Conservation (phyloP, 495 filamentous ascomycete species). For the Podospora anserina region DNA sequence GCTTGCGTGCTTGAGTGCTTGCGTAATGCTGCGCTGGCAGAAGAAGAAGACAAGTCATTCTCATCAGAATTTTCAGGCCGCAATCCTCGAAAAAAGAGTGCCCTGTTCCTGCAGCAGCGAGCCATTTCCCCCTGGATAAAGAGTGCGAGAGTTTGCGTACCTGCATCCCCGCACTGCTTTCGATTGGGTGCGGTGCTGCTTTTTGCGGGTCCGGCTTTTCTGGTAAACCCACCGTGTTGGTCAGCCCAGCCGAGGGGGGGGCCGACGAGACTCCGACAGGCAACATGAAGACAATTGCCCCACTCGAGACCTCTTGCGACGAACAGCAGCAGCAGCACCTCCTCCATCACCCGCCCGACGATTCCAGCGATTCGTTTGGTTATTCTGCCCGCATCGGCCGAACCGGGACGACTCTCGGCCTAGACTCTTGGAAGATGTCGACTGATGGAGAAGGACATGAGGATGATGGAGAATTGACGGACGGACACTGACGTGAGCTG, state of each 20-base stretch:
- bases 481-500: background rate
- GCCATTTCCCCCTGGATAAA: slow-evolving; percentile 7
- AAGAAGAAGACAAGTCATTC: background rate
- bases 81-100: slow-evolving; percentile 8
- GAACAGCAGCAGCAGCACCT: background rate
- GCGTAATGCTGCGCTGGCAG: slow-evolving; percentile 3
- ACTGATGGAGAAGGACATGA: background rate
- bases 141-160: slow-evolving; percentile 9
- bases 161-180: slow-evolving; percentile 14
- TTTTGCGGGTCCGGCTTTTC: slow-evolving; percentile 1
- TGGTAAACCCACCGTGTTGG: slow-evolving; percentile 13
- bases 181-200: slow-evolving; percentile 16
- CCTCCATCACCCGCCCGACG: background rate
- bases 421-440: background rate
- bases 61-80: background rate
- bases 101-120: slow-evolving; percentile 18
- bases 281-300: background rate
- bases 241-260: slow-evolving; percentile 4
- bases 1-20: background rate
- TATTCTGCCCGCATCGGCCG: background rate
- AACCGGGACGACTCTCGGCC: background rate
- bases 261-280: background rate
- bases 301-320: background rate
- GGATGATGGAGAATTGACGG: background rate
- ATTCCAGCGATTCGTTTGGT: background rate